Percentiles rank a stretch among this genome's conserved stretches.
Evolutionary conservation across 2,329 filamentous ascomycete genomes (phyloP).

Genomic region (Phialocephala sp.): DNA sequence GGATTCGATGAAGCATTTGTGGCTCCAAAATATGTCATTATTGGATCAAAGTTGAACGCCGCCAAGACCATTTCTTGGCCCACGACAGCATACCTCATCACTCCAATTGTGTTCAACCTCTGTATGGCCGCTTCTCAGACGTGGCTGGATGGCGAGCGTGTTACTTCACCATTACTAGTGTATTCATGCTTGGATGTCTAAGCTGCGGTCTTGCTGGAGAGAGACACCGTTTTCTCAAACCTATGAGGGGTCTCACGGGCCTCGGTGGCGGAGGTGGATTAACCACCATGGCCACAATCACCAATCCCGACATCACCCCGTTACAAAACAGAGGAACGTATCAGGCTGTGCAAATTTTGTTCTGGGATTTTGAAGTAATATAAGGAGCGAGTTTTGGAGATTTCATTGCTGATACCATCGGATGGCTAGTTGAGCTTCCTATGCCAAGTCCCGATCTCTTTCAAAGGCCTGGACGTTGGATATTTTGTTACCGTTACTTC

Average conservation of each 20-base stretch:
- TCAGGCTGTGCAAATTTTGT: slow-evolving; percentile 64
- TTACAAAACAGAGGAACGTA: slow-evolving; percentile 62
- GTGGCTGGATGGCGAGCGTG: slow-evolving; percentile 67
- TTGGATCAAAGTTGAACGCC: slow-evolving; percentile 75
- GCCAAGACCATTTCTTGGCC: slow-evolving; percentile 78
- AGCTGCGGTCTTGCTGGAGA: slow-evolving; percentile 68
- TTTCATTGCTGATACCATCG: slow-evolving; percentile 65
- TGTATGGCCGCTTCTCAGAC: slow-evolving; percentile 74
- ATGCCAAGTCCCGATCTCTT: slow-evolving; percentile 64
- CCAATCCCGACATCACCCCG: slow-evolving; percentile 68
- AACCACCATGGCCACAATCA: slow-evolving; percentile 70
- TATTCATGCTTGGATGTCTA: slow-evolving; percentile 67
- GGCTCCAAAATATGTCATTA: too few species aligned
- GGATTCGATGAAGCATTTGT: too few species aligned
- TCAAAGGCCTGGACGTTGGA: slow-evolving; percentile 59
- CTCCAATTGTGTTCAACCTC: too few species aligned
- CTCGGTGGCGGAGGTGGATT: slow-evolving; percentile 72
- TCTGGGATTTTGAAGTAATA: slow-evolving; percentile 67
- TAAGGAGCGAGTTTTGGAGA: slow-evolving; percentile 69
- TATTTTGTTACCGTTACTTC: slow-evolving; percentile 56
- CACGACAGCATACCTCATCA: slow-evolving; percentile 74
- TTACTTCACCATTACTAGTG: slow-evolving; percentile 67
- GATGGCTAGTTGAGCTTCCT: slow-evolving; percentile 72
- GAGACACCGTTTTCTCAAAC: too few species aligned
- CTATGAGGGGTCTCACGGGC: slow-evolving; percentile 70